phyloP scores from a whole-genome alignment of 768 basidiomycete species.

The Russula compacta region DNA sequence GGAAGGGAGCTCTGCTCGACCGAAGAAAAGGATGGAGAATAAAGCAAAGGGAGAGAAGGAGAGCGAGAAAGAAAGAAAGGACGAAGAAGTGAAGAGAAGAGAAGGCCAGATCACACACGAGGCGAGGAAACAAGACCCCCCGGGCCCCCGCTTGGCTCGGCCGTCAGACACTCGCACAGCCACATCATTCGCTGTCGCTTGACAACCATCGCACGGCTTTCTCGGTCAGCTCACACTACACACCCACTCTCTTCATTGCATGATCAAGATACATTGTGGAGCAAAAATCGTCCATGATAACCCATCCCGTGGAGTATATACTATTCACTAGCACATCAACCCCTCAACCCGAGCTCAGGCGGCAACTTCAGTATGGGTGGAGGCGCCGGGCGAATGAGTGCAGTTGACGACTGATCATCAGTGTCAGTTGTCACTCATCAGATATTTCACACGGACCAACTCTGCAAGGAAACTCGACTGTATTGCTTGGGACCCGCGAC shows the following conservation, averaged over 20 bases:
- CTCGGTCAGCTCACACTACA: neutral
- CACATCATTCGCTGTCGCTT: constrained; percentile 3
- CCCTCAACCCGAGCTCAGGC: no score
- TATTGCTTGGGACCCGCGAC: neutral
- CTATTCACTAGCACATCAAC: neutral
- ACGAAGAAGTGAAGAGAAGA: neutral
- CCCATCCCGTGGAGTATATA: neutral
- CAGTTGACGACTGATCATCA: neutral
- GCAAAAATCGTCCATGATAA: neutral
- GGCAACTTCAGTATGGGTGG: neutral
- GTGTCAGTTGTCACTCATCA: neutral
- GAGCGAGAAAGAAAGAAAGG: neutral
- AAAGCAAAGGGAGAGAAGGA: constrained; percentile 9
- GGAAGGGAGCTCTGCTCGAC: constrained; percentile 17
- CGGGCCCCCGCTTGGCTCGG: neutral
- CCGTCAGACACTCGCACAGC: neutral
- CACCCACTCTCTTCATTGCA: neutral
- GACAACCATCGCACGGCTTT: constrained; percentile 15
- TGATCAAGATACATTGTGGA: neutral
- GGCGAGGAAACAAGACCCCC: neutral
- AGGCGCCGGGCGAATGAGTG: neutral
- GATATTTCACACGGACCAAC: neutral
- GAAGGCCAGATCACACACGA: neutral
- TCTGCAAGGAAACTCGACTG: neutral
- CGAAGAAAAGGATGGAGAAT: neutral